Base-by-base conservation (phyloP, 108 stramenopile genomes). In the Parmales sp. region DNA sequence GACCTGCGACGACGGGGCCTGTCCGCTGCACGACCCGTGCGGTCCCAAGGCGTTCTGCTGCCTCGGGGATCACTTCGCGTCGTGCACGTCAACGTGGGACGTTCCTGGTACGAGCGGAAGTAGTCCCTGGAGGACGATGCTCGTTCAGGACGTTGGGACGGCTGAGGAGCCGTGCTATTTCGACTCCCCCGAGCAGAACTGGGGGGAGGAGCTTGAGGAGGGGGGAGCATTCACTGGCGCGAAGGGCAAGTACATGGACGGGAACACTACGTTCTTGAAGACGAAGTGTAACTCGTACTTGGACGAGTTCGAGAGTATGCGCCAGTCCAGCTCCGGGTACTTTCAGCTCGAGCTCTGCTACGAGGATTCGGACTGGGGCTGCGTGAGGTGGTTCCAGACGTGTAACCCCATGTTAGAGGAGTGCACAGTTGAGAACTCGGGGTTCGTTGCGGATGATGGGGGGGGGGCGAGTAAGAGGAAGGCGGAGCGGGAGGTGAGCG, bases 261-360 rank as follows among this genome's bases (percentile, higher is more conserved):
- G 31, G 16, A 34, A 60, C 31, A 20, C 13, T 20, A 5, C 26
- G 13, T 28, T 34, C 31, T 28, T 13, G 31, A 26, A 60, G 54
- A n/a, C n/a, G n/a, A 60, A 34, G 29, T 60, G 54, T 20, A 34
- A 48, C 45, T 26, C 66, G 6, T 45, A 29, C 39, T n/a, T 67
- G 16, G 66, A 67, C 45, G 66, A 67, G 26, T 45, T 67, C 26
- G 66, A 67, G 45, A 2, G 5, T 3, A 67, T 67, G 66, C 38
- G 66, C 18, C 28, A 41, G 6, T n/a, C 37, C 3, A 6, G 6
- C 6, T 34, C 9, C 6, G 49, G 49, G 6, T 22, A 22, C 11
- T 50, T 50, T n/a, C 11, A 50, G 20, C 49, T 50, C 13, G 23
- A 50, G 19, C 25, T 60, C 18, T 60, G 54, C 54, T 60, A 34